phyloP scores from a whole-genome alignment of 164 flowering plant species.

The Amborella trichopoda region DNA sequence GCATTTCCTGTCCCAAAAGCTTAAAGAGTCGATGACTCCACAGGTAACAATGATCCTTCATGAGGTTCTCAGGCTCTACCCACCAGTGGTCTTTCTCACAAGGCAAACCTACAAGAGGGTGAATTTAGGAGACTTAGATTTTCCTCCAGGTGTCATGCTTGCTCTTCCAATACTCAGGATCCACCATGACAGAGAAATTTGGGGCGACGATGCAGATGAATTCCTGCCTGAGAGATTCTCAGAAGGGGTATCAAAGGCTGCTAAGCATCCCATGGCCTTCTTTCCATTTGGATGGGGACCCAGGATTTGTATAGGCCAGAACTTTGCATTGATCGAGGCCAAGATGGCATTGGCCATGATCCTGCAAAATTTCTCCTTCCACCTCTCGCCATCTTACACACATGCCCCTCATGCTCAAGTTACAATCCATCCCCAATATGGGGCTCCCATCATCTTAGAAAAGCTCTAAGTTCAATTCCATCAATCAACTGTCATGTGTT shows the following conservation, averaged over 20 bases:
- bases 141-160: constrained; percentile 4
- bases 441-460: constrained; percentile 7
- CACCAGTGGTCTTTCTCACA: neutral
- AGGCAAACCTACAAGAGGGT: neutral
- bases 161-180: neutral
- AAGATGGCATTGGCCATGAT: constrained; percentile 7
- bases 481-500: no score
- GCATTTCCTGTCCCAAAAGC: no score
- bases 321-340: constrained; percentile 7
- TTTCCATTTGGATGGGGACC: constrained; percentile 9
- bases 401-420: constrained; percentile 5
- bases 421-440: constrained; percentile 7
- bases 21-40: no score
- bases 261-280: constrained; percentile 5
- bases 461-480: no score
- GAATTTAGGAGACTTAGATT: neutral
- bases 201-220: constrained; percentile 8
- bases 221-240: constrained; percentile 10
- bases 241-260: constrained; percentile 3
- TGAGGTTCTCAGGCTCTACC: constrained; percentile 9
- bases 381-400: constrained; percentile 3
- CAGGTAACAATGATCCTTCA: constrained; percentile 8
- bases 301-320: constrained; percentile 5
- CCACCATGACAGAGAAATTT: constrained; percentile 2
- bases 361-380: constrained; percentile 5